Percentiles rank a stretch among this genome's conserved stretches.
phyloP scores from a whole-genome alignment of 768 basidiomycete genomes.

The Polyporus arcularius region DNA sequence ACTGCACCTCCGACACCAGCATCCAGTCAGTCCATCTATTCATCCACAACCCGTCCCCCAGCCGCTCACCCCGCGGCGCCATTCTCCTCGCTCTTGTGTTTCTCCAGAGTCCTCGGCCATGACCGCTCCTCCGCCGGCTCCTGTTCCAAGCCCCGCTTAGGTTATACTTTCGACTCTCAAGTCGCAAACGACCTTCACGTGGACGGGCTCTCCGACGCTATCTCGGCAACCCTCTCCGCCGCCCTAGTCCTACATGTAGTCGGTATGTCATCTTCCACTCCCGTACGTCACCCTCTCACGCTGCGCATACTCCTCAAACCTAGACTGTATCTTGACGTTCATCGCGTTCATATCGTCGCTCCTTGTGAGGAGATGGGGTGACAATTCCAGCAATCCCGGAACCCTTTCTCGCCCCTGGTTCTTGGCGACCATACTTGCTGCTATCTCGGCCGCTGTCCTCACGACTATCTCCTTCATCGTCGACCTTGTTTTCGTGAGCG shows the following conservation, averaged over 20 bases:
- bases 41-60: conserved; percentile 17
- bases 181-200: conserved; percentile 49
- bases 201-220: conserved; percentile 34
- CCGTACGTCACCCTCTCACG: neutral
- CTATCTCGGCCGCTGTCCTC: conserved; percentile 43
- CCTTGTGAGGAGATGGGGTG: conserved; percentile 42
- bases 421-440: conserved; percentile 39
- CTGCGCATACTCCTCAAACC: conserved; percentile 7
- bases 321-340: conserved; percentile 54
- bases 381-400: neutral
- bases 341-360: conserved; percentile 50
- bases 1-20: conserved; percentile 51
- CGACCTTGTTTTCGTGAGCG: conserved; percentile 51
- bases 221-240: conserved; percentile 47
- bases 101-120: conserved; percentile 43
- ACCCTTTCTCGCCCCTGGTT: conserved; percentile 39
- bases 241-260: conserved; percentile 58
- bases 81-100: conserved; percentile 2
- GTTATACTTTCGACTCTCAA: conserved; percentile 55
- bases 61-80: conserved; percentile 5
- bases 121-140: conserved; percentile 37
- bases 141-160: conserved; percentile 52
- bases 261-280: conserved; percentile 34
- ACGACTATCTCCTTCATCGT: conserved; percentile 55
- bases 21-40: conserved; percentile 39